phyloP scores from a whole-genome alignment of 352 stramenopile genomes.

The Phytophthora lateralis region DNA sequence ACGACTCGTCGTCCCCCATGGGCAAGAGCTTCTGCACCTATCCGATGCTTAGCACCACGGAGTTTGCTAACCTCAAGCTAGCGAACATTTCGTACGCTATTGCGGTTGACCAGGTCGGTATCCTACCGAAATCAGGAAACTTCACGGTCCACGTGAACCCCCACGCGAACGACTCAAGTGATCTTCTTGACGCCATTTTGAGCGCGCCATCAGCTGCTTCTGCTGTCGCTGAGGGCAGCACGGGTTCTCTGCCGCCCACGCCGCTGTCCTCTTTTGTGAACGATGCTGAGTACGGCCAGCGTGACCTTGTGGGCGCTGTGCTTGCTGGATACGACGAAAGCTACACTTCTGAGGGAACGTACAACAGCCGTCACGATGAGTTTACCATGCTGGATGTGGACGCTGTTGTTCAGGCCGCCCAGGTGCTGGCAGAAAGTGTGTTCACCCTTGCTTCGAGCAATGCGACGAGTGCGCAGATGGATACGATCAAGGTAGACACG shows the following conservation, averaged over 20 bases:
- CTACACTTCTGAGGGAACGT: conserved; percentile 53
- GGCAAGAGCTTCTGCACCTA: conserved; percentile 67
- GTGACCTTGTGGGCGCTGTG: conserved; percentile 65
- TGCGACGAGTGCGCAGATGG: conserved; percentile 42
- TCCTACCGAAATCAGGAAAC: conserved; percentile 54
- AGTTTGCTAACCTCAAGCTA: conserved; percentile 64
- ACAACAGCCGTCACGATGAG: conserved; percentile 76
- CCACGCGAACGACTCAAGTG: conserved; percentile 43
- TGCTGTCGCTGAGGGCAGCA: conserved; percentile 43
- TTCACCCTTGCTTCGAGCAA: conserved; percentile 68
- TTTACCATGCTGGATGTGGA: conserved; percentile 51
- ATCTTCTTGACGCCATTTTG: conserved; percentile 56
- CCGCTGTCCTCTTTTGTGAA: conserved; percentile 81
- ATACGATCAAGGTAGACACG: conserved; percentile 56
- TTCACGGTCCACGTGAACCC: conserved; percentile 80
- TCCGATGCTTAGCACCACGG: conserved; percentile 67
- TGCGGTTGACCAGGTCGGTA: conserved; percentile 79
- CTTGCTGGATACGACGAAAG: conserved; percentile 68
- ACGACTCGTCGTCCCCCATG: conserved; percentile 56
- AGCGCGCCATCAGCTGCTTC: conserved; percentile 51
- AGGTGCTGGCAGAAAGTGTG: conserved; percentile 76
- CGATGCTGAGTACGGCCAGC: conserved; percentile 63
- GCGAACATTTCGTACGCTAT: conserved; percentile 73
- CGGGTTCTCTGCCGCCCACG: conserved; percentile 58
- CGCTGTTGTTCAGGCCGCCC: conserved; percentile 61